These are phyloP conservation scores for Pleurotus ostreatus DNA, from an alignment of 768 basidiomycete genomes.

Conservation along the genomic window DNA sequence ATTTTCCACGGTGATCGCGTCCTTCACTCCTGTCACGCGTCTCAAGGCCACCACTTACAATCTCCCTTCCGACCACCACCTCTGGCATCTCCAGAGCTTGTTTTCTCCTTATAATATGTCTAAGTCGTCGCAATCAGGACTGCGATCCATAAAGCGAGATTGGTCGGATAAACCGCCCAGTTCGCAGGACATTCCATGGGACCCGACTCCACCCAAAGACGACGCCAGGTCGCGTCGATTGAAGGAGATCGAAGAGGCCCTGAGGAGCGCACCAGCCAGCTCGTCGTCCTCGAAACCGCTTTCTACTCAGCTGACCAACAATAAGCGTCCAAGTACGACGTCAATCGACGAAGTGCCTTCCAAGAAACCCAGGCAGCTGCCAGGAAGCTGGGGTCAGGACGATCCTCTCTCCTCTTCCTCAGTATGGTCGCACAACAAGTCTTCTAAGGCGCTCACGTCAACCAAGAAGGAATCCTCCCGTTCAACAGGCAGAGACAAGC, in stretches of 20 bases:
- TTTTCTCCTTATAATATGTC: constrained; percentile 15
- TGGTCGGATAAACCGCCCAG: constrained; percentile 47
- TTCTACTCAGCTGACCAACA: constrained; percentile 23
- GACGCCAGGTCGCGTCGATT: constrained; percentile 36
- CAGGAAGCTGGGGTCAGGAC: constrained; percentile 38
- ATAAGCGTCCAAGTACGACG: constrained; percentile 34
- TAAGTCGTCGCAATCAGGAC: constrained; percentile 50
- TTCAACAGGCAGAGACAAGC: constrained; percentile 15
- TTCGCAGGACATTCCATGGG: constrained; percentile 15
- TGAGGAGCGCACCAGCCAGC: constrained; percentile 25
- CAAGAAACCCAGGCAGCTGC: constrained; percentile 59
- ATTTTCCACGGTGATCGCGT: background rate
- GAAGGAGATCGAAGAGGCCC: constrained; percentile 55
- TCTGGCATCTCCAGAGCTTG: background rate
- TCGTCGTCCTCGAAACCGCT: constrained; percentile 21
- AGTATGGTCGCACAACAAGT: background rate
- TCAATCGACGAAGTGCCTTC: constrained; percentile 22
- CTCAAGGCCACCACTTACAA: background rate
- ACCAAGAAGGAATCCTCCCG: constrained; percentile 7
- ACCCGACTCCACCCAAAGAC: constrained; percentile 14
- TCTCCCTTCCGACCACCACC: too few species aligned
- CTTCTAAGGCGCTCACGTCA: constrained; percentile 1
- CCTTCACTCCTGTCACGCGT: background rate
- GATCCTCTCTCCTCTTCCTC: background rate
- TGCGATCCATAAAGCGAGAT: constrained; percentile 58